A percentile compares a stretch with the other conserved stretches of the same genome.
Conservation (phyloP, 1,284 basidiomycete genomes). For the Apiotrichum montevideense region DNA sequence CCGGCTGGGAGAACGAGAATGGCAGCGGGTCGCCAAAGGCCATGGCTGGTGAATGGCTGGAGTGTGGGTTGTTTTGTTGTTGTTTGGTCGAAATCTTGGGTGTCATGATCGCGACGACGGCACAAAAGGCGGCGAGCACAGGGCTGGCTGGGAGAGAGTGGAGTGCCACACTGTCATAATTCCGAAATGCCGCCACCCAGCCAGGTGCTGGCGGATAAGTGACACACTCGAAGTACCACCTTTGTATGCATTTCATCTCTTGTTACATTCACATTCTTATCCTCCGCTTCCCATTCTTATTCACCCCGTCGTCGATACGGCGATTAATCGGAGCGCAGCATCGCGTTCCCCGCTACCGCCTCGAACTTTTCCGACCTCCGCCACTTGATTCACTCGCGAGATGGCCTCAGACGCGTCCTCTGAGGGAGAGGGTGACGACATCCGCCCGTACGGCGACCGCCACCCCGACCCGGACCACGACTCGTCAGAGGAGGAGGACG, state of each 20-base stretch:
- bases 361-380: no score
- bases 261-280: not conserved
- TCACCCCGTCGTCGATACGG: not conserved
- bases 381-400: not conserved
- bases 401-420: slow-evolving; percentile 25
- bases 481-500: slow-evolving; percentile 47
- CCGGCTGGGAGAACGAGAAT: slow-evolving; percentile 8
- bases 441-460: slow-evolving; percentile 42
- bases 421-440: slow-evolving; percentile 47
- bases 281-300: not conserved
- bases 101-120: no score
- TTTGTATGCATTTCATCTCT: not conserved
- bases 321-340: not conserved
- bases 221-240: no score
- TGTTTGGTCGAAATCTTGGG: not conserved
- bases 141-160: not conserved
- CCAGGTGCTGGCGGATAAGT: no score
- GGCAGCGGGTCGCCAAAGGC: not conserved
- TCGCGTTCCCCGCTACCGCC: no score
- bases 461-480: slow-evolving; percentile 30
- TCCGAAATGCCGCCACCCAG: not conserved
- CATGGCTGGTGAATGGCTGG: not conserved
- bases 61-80: no score
- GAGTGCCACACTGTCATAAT: not conserved
- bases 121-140: not conserved